These are phyloP conservation scores for Epichloe scottii DNA, from an alignment of 2,329 filamentous ascomycete species.

Conservation along the genomic window DNA sequence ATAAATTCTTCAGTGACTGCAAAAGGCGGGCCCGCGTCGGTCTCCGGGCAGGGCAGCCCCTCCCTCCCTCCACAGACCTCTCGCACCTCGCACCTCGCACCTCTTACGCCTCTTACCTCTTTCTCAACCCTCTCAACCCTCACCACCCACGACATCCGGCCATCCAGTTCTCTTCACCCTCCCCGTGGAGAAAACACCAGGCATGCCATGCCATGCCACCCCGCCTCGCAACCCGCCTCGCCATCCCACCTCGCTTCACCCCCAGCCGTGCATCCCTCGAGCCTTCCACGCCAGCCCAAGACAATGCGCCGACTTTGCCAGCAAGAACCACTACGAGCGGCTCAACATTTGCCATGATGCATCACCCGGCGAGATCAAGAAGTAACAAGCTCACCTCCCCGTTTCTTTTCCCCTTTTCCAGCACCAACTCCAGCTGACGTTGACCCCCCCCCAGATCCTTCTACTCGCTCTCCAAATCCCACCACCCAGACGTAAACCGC, in stretches of 20 bases:
- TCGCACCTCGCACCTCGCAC: too few species aligned
- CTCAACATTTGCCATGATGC: constrained; percentile 61
- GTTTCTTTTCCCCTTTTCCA: background rate
- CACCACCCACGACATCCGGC: too few species aligned
- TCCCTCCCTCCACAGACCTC: too few species aligned
- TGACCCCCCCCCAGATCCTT: constrained; percentile 55
- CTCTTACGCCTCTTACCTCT: too few species aligned
- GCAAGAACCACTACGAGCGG: constrained; percentile 64
- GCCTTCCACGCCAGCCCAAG: constrained; percentile 6
- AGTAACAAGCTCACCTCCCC: constrained; percentile 32
- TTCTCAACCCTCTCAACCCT: too few species aligned
- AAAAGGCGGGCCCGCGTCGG: too few species aligned
- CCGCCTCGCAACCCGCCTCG: constrained; percentile 12
- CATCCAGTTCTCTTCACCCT: too few species aligned
- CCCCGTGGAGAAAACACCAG: constrained; percentile 19
- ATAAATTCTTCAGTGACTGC: too few species aligned
- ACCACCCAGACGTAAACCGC: constrained; percentile 88
- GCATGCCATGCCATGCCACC: constrained; percentile 42
- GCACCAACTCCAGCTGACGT: too few species aligned
- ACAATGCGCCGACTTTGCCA: constrained; percentile 13
- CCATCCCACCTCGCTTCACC: constrained; percentile 1
- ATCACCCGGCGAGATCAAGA: constrained; percentile 69
- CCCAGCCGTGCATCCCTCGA: constrained; percentile 13
- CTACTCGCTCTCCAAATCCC: constrained; percentile 78
- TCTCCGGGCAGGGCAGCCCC: too few species aligned